Evolutionary conservation across 139 green algal species (phyloP).

Genomic region (Astrephomene gubernaculifera): DNA sequence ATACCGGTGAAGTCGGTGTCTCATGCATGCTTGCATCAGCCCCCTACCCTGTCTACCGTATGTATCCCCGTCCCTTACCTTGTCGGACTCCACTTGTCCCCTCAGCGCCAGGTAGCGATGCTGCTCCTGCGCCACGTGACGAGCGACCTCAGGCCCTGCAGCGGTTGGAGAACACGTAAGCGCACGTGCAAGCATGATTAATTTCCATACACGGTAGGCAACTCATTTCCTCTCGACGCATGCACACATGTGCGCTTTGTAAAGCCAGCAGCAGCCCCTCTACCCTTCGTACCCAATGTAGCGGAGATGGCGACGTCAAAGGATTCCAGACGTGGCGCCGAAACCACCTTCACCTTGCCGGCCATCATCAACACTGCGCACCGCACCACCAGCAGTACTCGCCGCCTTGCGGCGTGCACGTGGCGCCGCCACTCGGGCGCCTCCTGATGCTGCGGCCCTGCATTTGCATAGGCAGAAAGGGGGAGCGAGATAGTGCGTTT

Average conservation of each 20-base stretch:
- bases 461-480: background rate
- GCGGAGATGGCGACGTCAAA: slow-evolving; percentile 38
- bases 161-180: too few species aligned
- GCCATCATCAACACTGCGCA: slow-evolving; percentile 28
- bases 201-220: too few species aligned
- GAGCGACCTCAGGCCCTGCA: too few species aligned
- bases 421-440: slow-evolving; percentile 21
- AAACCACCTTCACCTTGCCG: background rate
- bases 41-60: too few species aligned
- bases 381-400: slow-evolving; percentile 24
- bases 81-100: slow-evolving; percentile 2
- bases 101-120: slow-evolving; percentile 26
- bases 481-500: too few species aligned
- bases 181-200: too few species aligned
- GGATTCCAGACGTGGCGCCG: slow-evolving; percentile 12
- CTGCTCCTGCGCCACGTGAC: slow-evolving; percentile 40
- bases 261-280: background rate
- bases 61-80: background rate
- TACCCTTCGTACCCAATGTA: slow-evolving; percentile 15
- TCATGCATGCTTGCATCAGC: background rate
- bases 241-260: too few species aligned
- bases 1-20: background rate
- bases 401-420: slow-evolving; percentile 42
- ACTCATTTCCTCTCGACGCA: too few species aligned
- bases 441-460: background rate